These are phyloP conservation scores for Brassica napus DNA, from an alignment of 345 rosid genomes.

Conservation along the genomic window Da-Ae NC_063436.1:25941001-25941500, in stretches of 20 bases:
- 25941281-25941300: constrained; percentile 98
- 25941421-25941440: constrained; percentile 9
- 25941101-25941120: constrained; percentile 59
- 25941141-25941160: constrained; percentile 6
- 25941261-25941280: constrained; percentile 71
- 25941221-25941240: neutral
- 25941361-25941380: constrained; percentile 5
- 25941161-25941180: constrained; percentile 3
- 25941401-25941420: neutral
- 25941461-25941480: neutral
- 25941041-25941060: constrained; percentile 83
- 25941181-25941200: neutral
- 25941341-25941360: constrained; percentile 11
- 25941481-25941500: constrained; percentile 4
- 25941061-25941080: constrained; percentile 82
- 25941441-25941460: constrained; percentile 10
- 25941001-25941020: constrained; percentile 84
- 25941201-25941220: constrained; percentile 8
- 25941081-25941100: constrained; percentile 77
- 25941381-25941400: neutral
- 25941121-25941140: neutral
- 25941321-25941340: constrained; percentile 73
- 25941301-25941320: constrained; percentile 74
- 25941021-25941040: constrained; percentile 84
- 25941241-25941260: constrained; percentile 47